Base-by-base conservation (phyloP, 106 monocot genomes). In the Dendrobium catenatum region DNA sequence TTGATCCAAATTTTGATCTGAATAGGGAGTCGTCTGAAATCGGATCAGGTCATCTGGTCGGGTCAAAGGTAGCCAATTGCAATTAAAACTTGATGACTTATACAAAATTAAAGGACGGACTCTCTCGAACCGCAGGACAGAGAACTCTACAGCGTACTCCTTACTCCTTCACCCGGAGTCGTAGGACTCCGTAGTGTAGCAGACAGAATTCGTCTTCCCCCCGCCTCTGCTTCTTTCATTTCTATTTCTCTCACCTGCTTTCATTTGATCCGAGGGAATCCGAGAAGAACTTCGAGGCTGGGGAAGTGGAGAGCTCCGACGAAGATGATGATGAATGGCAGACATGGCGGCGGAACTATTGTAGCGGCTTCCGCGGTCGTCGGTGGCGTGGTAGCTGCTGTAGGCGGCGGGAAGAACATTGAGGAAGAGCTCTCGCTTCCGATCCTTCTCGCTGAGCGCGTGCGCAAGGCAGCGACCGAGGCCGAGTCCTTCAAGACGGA, bases 401-500 rank as follows among this genome's bases (percentile, higher is more conserved):
- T 6, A 44, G 43, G 18, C 43, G 74, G 42, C 43, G 74, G 74
- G 9, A 77, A 51, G 77, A 26, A 24, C 51, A 77, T 77, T 29
- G 86, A 86, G 54, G 85, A 83, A 20, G 88, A 89, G 66, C 87
- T 91, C 8, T 78, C 85, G 15, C 43, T 64, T 10, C 85, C 85
- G 40, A 83, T 89, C 72, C 55, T 87, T 29, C 76, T 91, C 6
- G 86, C 89, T 5, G 91, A 91, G 72, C 61, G 89, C 22, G 78
- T 89, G n/a, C 68, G 78, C 9, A 91, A 85, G 79, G 83, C 83
- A 20, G 81, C 78, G 18, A n/a, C 6, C 2, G 91, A 91, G 72
- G 86, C 88, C 20, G 87, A 87, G 17, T 85, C 85, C 29, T 88
- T 84, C 81, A 84, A 82, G 58, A n/a, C 29, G 13, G 91, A 91